Conservation (phyloP, 345 rosid genomes). For the Hypericum perforatum region DNA sequence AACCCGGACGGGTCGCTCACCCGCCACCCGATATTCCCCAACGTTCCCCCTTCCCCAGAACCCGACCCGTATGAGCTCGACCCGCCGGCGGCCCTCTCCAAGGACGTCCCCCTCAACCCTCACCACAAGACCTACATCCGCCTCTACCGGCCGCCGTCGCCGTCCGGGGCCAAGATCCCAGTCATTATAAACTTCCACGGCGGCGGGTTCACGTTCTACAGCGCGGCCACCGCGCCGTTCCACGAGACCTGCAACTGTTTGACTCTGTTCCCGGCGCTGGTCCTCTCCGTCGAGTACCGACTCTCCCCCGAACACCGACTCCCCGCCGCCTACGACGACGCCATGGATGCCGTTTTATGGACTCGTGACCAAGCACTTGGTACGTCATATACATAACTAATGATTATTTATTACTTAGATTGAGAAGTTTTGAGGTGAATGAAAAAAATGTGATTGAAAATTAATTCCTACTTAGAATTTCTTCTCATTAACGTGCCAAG, state of each 20-base stretch:
- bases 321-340: slow-evolving; percentile 85
- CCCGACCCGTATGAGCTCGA: slow-evolving; percentile 13
- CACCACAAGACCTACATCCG: slow-evolving; percentile 45
- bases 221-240: slow-evolving; percentile 33
- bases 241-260: slow-evolving; percentile 42
- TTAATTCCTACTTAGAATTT: too few species aligned
- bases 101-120: slow-evolving; percentile 52
- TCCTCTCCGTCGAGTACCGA: slow-evolving; percentile 75
- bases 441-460: too few species aligned
- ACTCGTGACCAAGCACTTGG: slow-evolving; percentile 45
- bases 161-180: slow-evolving; percentile 37
- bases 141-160: slow-evolving; percentile 41
- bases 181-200: slow-evolving; percentile 62
- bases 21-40: slow-evolving; percentile 8
- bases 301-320: slow-evolving; percentile 91
- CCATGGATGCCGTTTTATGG: slow-evolving; percentile 59
- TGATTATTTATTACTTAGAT: too few species aligned
- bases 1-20: slow-evolving; percentile 16
- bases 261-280: slow-evolving; percentile 40
- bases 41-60: slow-evolving; percentile 9
- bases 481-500: too few species aligned
- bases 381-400: neutral
- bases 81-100: slow-evolving; percentile 26
- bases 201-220: slow-evolving; percentile 56
- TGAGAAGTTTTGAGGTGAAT: too few species aligned